Evolutionary conservation across 768 basidiomycete species (phyloP).

Genomic region (Amanita pseudoporphyria): DNA sequence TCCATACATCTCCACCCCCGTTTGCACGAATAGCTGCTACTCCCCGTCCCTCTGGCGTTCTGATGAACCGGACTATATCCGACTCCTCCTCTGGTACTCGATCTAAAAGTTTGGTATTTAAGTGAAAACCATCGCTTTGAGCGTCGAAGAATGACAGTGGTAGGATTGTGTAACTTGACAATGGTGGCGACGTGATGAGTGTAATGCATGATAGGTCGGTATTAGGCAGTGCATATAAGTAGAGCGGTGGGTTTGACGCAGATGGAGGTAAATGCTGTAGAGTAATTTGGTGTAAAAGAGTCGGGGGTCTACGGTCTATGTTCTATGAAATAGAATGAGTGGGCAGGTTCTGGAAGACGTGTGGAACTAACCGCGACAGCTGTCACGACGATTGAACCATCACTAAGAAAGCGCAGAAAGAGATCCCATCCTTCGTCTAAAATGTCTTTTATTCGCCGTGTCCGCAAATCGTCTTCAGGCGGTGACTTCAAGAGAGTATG

Average conservation of each 20-base stretch:
- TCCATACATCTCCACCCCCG: slow-evolving; percentile 59
- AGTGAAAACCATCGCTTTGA: slow-evolving; percentile 39
- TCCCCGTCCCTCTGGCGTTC: slow-evolving; percentile 73
- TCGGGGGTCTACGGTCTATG: slow-evolving; percentile 83
- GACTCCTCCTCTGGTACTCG: slow-evolving; percentile 37
- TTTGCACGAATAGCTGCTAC: slow-evolving; percentile 54
- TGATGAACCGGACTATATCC: slow-evolving; percentile 51
- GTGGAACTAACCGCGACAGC: slow-evolving; percentile 55
- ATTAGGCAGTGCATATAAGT: slow-evolving; percentile 46
- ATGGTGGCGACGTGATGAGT: slow-evolving; percentile 58
- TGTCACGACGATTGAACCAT: slow-evolving; percentile 66
- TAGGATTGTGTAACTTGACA: slow-evolving; percentile 50
- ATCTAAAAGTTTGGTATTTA: slow-evolving; percentile 30
- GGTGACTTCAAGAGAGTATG: slow-evolving; percentile 25
- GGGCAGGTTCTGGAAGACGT: neutral
- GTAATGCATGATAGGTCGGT: slow-evolving; percentile 34
- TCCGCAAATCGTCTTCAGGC: slow-evolving; percentile 34
- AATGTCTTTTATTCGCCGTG: slow-evolving; percentile 48
- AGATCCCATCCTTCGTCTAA: slow-evolving; percentile 70
- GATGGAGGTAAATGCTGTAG: slow-evolving; percentile 53
- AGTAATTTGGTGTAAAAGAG: slow-evolving; percentile 65
- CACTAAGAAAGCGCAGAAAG: slow-evolving; percentile 60
- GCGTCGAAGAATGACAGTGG: slow-evolving; percentile 55
- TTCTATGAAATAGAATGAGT: slow-evolving; percentile 41
- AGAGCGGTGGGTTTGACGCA: slow-evolving; percentile 33